These are phyloP conservation scores for Neurospora sp. DNA, from an alignment of 495 filamentous ascomycete species.

Conservation along the genomic window DNA sequence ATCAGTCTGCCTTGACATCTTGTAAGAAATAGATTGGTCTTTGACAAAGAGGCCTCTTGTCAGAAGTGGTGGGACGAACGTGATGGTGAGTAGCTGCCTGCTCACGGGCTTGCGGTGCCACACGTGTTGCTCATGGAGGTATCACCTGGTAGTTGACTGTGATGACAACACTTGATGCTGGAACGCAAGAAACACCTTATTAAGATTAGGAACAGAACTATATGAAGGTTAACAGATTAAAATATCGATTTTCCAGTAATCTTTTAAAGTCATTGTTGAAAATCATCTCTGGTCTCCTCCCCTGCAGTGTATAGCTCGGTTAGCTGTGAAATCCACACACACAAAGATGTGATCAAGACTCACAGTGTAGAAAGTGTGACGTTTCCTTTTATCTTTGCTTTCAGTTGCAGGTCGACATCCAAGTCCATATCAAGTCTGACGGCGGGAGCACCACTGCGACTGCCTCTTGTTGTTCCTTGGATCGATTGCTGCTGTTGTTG, in stretches of 20 bases:
- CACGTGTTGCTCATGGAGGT: neutral
- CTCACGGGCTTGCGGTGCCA: neutral
- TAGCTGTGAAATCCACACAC: neutral
- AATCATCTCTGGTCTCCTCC: neutral
- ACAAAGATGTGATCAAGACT: neutral
- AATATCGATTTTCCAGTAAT: neutral
- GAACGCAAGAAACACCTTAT: neutral
- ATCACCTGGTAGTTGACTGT: neutral
- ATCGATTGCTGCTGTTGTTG: neutral
- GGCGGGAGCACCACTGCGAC: constrained; percentile 13
- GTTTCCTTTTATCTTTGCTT: constrained; percentile 19
- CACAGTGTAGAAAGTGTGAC: constrained; percentile 17
- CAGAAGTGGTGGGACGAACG: neutral
- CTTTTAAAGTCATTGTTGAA: neutral
- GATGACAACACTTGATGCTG: neutral
- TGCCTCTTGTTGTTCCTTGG: neutral
- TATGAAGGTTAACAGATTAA: neutral
- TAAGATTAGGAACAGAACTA: neutral
- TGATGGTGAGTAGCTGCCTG: neutral
- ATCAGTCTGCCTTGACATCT: neutral
- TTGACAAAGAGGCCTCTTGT: neutral
- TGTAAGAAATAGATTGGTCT: neutral
- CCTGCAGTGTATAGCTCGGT: neutral
- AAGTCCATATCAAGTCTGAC: constrained; percentile 20
- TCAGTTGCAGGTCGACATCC: constrained; percentile 21